A percentile compares a stretch with the other conserved stretches of the same genome.
phyloP scores from a whole-genome alignment of 164 flowering plant species.

The Tinospora cordifolia region DNA sequence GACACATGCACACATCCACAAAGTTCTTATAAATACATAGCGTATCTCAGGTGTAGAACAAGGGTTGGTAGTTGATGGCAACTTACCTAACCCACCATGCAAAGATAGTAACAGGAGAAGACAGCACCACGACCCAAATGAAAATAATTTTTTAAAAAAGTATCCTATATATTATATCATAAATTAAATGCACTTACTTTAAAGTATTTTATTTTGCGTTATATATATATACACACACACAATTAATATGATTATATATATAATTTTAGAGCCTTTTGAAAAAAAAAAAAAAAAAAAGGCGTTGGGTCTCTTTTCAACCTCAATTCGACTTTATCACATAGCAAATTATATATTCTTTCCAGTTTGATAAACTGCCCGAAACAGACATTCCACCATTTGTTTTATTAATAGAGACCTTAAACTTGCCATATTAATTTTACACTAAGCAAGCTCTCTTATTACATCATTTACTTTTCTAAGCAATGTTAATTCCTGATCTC shows the following conservation, averaged over 20 bases:
- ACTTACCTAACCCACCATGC: conserved; percentile 3
- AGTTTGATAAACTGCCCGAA: conserved; percentile 7
- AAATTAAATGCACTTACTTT: not conserved
- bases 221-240: too few relatives aligned
- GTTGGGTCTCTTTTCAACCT: conserved; percentile 4
- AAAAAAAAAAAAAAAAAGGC: not conserved
- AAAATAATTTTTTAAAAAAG: not conserved
- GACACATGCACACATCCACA: not conserved
- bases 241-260: not conserved
- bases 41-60: not conserved
- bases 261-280: not conserved
- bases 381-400: conserved; percentile 20
- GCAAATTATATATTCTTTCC: conserved; percentile 8
- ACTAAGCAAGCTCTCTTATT: conserved; percentile 13
- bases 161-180: too few relatives aligned
- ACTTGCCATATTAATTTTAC: conserved; percentile 8
- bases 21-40: not conserved
- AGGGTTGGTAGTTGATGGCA: not conserved
- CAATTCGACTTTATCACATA: not conserved
- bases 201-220: not conserved
- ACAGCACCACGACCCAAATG: not conserved
- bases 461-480: conserved; percentile 2
- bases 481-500: not conserved
- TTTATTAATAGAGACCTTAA: not conserved
- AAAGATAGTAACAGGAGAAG: not conserved